Conservation (phyloP, 768 basidiomycete genomes). For the Lentinula raphanica region DNA sequence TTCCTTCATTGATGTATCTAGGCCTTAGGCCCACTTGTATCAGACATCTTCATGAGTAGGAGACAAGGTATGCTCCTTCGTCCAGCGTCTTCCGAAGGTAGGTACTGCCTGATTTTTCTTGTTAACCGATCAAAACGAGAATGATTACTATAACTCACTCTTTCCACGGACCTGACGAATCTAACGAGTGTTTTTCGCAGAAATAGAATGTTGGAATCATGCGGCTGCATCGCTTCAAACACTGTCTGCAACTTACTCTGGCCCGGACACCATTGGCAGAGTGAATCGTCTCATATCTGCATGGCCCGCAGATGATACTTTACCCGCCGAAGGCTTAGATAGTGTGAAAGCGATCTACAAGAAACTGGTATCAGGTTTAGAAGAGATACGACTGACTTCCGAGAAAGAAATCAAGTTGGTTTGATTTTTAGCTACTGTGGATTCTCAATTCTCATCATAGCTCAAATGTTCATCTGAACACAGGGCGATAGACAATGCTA, state of each 20-base stretch:
- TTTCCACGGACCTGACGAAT: not conserved
- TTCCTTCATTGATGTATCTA: slow-evolving; percentile 4
- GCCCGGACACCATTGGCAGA: slow-evolving; percentile 52
- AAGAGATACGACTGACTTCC: slow-evolving; percentile 53
- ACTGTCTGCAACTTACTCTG: slow-evolving; percentile 50
- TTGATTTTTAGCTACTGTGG: not conserved
- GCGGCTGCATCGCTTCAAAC: slow-evolving; percentile 53
- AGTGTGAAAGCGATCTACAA: slow-evolving; percentile 57
- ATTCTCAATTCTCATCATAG: not conserved
- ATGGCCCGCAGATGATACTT: slow-evolving; percentile 68
- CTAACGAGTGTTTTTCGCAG: slow-evolving; percentile 33
- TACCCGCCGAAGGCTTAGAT: slow-evolving; percentile 65
- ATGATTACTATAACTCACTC: slow-evolving; percentile 14
- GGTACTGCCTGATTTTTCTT: slow-evolving; percentile 16
- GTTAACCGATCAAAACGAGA: slow-evolving; percentile 14
- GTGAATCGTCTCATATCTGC: slow-evolving; percentile 67
- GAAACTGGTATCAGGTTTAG: slow-evolving; percentile 56
- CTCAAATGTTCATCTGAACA: slow-evolving; percentile 8
- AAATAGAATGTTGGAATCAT: slow-evolving; percentile 74
- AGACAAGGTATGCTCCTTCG: slow-evolving; percentile 55
- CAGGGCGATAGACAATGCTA: slow-evolving; percentile 67
- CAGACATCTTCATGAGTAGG: slow-evolving; percentile 50
- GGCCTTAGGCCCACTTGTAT: slow-evolving; percentile 2
- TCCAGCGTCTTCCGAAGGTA: slow-evolving; percentile 76
- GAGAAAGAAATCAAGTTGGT: slow-evolving; percentile 27